Evolutionary conservation across 2,329 filamentous ascomycete genomes (phyloP).

Genomic region (Claviceps lovelessii): DNA sequence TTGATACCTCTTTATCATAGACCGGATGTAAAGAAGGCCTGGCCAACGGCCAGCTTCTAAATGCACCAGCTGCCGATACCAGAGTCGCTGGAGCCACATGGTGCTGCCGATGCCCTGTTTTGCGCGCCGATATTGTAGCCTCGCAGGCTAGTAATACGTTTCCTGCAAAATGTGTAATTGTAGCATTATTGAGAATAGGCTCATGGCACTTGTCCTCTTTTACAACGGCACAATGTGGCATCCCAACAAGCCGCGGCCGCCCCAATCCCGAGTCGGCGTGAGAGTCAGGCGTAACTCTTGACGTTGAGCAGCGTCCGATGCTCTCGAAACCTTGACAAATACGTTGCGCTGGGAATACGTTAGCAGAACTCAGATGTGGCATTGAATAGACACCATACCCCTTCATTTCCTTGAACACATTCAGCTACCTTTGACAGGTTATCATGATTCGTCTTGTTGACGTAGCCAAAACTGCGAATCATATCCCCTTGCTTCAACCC

Average conservation of each 20-base stretch:
- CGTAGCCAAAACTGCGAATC: conserved; percentile 72
- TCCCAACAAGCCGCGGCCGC: conserved; percentile 74
- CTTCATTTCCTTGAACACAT: conserved; percentile 78
- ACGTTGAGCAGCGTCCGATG: conserved; percentile 24
- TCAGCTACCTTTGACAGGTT: conserved; percentile 75
- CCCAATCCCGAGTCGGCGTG: conserved; percentile 70
- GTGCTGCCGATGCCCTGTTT: neutral
- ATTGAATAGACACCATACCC: conserved; percentile 41
- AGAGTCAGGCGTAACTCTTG: conserved; percentile 57
- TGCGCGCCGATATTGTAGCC: neutral
- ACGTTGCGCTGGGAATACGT: conserved; percentile 44
- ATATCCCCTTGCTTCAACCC: conserved; percentile 69
- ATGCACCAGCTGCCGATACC: neutral
- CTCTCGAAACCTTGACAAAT: conserved; percentile 50
- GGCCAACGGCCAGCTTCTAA: neutral
- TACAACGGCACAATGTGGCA: conserved; percentile 77
- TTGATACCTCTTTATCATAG: neutral
- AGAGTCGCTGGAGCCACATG: neutral
- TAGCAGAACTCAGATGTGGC: conserved; percentile 10
- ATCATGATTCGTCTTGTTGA: conserved; percentile 75
- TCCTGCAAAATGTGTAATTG: neutral
- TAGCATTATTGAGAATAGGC: neutral
- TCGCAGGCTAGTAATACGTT: neutral
- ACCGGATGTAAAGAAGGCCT: neutral
- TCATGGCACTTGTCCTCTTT: neutral